Evolutionary conservation across 2,329 filamentous ascomycete species (phyloP).

Genomic region (Amesomyces nigricolor): DNA sequence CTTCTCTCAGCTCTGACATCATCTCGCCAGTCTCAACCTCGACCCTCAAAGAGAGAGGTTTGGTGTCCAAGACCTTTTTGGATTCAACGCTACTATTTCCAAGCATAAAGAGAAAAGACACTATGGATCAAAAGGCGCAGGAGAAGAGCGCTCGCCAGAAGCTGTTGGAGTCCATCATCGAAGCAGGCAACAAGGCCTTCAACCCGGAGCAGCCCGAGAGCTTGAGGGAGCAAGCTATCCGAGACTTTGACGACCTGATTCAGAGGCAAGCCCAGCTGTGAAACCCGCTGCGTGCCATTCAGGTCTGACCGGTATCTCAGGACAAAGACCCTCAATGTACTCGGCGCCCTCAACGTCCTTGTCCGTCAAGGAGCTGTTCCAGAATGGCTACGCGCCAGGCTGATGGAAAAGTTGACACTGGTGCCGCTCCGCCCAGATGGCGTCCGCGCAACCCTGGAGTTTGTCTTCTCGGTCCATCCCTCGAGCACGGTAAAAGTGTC

Average conservation of each 20-base stretch:
- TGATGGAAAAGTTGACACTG: slow-evolving; percentile 53
- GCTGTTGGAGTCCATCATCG: slow-evolving; percentile 33
- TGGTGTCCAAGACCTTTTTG: neutral
- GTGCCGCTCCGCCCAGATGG: slow-evolving; percentile 58
- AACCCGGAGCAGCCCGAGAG: slow-evolving; percentile 35
- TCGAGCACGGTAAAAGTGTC: slow-evolving; percentile 39
- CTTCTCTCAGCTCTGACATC: neutral
- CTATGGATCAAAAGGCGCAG: slow-evolving; percentile 11
- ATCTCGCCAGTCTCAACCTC: neutral
- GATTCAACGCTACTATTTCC: neutral
- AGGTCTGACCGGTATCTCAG: slow-evolving; percentile 31
- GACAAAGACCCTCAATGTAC: slow-evolving; percentile 45
- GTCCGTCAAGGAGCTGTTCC: slow-evolving; percentile 57
- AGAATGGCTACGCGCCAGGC: slow-evolving; percentile 51
- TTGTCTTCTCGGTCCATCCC: slow-evolving; percentile 64
- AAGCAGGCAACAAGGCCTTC: slow-evolving; percentile 46
- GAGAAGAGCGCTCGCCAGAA: slow-evolving; percentile 27
- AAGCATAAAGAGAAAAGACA: neutral
- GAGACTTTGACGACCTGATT: slow-evolving; percentile 44
- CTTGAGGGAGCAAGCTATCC: slow-evolving; percentile 32
- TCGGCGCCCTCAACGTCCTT: slow-evolving; percentile 57
- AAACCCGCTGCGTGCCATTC: slow-evolving; percentile 15
- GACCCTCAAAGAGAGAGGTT: no score
- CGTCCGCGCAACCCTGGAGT: slow-evolving; percentile 63
- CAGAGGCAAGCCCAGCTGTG: slow-evolving; percentile 38